A percentile compares a stretch with the other conserved stretches of the same genome.
Evolutionary conservation across 148 eudicot species (phyloP).

Genomic region (Cornus suecica): DNA sequence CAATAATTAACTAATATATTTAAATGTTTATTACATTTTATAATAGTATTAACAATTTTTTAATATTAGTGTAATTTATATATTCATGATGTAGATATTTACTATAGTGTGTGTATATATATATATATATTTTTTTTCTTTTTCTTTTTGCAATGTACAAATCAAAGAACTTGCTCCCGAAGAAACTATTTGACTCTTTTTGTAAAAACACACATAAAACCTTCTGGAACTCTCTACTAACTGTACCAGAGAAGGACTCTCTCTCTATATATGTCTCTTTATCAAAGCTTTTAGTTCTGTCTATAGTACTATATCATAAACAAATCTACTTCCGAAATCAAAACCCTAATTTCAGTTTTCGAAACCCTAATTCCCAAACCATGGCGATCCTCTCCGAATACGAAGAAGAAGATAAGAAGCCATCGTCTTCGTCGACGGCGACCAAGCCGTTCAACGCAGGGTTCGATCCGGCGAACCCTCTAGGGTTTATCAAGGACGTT

Average conservation of each 20-base stretch:
- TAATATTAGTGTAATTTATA: too few relatives aligned
- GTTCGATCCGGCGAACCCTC: conserved; percentile 62
- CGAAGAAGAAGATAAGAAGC: conserved; percentile 51
- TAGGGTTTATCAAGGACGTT: conserved; percentile 59
- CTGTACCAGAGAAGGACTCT: not conserved
- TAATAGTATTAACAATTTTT: too few relatives aligned
- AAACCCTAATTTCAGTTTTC: not conserved
- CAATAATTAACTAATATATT: too few relatives aligned
- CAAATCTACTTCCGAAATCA: too few relatives aligned
- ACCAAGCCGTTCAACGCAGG: conserved; percentile 32
- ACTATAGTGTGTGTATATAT: too few relatives aligned
- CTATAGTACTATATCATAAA: too few relatives aligned
- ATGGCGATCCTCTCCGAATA: conserved; percentile 79
- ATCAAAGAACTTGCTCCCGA: not conserved
- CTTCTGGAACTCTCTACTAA: not conserved
- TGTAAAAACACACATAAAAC: not conserved
- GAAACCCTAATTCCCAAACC: not conserved
- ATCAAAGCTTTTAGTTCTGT: not conserved
- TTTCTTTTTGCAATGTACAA: too few relatives aligned
- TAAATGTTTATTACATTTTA: too few relatives aligned
- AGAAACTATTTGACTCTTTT: not conserved
- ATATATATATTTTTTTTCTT: not conserved
- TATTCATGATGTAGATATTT: too few relatives aligned
- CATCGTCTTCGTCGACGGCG: conserved; percentile 3
- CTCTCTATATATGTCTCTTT: not conserved